Evolutionary conservation across 306 rosid genomes (phyloP).

Genomic region (Dalbergia oliveri): DNA sequence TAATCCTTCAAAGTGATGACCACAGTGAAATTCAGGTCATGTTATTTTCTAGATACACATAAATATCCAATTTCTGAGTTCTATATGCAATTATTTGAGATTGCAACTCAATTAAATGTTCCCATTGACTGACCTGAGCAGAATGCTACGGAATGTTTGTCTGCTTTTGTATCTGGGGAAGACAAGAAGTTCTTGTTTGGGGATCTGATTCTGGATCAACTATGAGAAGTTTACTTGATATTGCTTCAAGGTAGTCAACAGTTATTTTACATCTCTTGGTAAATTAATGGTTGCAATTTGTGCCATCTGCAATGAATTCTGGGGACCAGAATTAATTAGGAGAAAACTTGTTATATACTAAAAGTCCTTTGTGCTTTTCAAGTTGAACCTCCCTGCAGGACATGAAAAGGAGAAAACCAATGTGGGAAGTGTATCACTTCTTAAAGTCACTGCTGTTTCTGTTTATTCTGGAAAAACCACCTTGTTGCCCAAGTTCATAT

Average conservation of each 20-base stretch:
- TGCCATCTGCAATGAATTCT: conserved; percentile 11
- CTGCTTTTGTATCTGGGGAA: conserved; percentile 84
- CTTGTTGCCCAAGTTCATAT: neutral
- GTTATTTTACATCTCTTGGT: conserved; percentile 21
- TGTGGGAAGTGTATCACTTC: conserved; percentile 8
- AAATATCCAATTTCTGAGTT: conserved; percentile 16
- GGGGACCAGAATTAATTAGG: conserved; percentile 13
- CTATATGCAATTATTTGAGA: conserved; percentile 37
- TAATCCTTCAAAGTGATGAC: conserved; percentile 85
- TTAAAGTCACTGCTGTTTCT: conserved; percentile 20
- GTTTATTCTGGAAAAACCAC: conserved; percentile 17
- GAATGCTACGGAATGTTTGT: conserved; percentile 96
- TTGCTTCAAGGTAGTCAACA: conserved; percentile 78
- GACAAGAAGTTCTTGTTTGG: conserved; percentile 82
- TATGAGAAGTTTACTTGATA: conserved; percentile 83
- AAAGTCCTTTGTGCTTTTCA: conserved; percentile 21
- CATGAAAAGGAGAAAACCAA: conserved; percentile 22
- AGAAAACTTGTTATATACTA: neutral
- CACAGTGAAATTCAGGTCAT: conserved; percentile 95
- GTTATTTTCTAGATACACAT: conserved; percentile 7
- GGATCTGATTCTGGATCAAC: conserved; percentile 77
- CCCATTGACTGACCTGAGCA: conserved; percentile 53
- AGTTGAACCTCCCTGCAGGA: conserved; percentile 36
- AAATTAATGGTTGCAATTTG: neutral
- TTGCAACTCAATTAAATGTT: conserved; percentile 39